Conservation (phyloP, 441 rosid genomes). For the Kokia cookei region DNA sequence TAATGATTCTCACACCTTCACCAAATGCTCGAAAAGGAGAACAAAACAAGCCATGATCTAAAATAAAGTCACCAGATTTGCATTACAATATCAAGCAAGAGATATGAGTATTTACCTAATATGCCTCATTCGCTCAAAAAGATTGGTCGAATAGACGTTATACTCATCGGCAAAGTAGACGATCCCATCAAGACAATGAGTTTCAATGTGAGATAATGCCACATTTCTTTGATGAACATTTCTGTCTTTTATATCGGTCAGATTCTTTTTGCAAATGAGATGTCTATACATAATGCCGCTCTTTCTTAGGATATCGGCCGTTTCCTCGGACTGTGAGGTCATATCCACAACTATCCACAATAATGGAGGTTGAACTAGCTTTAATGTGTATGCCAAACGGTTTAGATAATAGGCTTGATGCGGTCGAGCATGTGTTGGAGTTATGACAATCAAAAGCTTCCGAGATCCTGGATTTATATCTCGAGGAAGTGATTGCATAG, state of each 20-base stretch:
- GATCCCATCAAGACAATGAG: conserved; percentile 55
- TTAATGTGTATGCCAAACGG: conserved; percentile 42
- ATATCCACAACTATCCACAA: conserved; percentile 68
- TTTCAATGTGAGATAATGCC: conserved; percentile 57
- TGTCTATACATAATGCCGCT: conserved; percentile 57
- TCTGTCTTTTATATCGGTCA: conserved; percentile 36
- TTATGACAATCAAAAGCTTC: conserved; percentile 56
- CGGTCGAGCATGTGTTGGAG: conserved; percentile 32
- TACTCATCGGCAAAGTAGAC: conserved; percentile 52
- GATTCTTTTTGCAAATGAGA: conserved; percentile 48
- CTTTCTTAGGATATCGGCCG: conserved; percentile 44
- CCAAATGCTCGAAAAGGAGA: background rate
- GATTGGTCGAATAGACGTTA: conserved; percentile 32
- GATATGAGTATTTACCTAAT: conserved; percentile 32
- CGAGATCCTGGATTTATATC: conserved; percentile 14
- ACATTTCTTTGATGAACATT: conserved; percentile 49
- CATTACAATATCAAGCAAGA: background rate
- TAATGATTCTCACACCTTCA: background rate
- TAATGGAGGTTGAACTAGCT: conserved; percentile 42
- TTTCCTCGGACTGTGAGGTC: conserved; percentile 49
- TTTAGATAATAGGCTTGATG: conserved; percentile 47
- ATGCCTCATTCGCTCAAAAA: conserved; percentile 52
- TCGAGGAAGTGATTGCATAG: conserved; percentile 15
- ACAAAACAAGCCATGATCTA: background rate
- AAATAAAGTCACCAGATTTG: background rate